Percentiles rank a stretch among this genome's conserved stretches.
Conservation (phyloP, 257 asterid species). For the Primulina tabacum region DNA sequence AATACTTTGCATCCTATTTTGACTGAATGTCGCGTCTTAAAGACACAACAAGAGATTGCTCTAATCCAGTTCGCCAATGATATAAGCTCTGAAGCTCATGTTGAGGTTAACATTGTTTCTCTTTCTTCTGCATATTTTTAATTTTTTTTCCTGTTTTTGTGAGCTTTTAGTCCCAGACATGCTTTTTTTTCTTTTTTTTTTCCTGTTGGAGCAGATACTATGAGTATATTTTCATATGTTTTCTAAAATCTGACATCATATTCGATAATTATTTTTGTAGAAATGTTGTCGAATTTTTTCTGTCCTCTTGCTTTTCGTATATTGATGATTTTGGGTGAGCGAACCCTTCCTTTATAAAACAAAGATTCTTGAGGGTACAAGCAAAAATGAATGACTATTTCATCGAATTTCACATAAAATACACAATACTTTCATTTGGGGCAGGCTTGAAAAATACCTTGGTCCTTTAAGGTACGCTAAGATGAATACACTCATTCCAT, state of each 20-base stretch:
- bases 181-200: conserved; percentile 12
- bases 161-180: not conserved
- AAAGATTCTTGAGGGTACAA: too few species aligned
- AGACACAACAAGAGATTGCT: conserved; percentile 71
- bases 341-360: too few species aligned
- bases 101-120: conserved; percentile 58
- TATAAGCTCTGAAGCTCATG: conserved; percentile 99
- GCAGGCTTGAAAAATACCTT: too few species aligned
- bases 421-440: too few species aligned
- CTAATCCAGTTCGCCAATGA: conserved; percentile 94
- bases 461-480: too few species aligned
- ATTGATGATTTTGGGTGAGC: conserved; percentile 1
- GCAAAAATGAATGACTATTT: too few species aligned
- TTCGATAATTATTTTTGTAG: conserved; percentile 9
- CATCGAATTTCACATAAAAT: too few species aligned
- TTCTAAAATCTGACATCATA: conserved; percentile 9
- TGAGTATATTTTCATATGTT: too few species aligned
- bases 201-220: not conserved
- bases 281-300: not conserved
- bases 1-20: conserved; percentile 75
- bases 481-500: too few species aligned
- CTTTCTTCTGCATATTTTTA: conserved; percentile 6
- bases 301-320: not conserved
- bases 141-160: not conserved
- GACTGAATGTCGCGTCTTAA: conserved; percentile 92